Conservation (phyloP, 768 basidiomycete genomes). For the Hypholoma sublateritium region DNA sequence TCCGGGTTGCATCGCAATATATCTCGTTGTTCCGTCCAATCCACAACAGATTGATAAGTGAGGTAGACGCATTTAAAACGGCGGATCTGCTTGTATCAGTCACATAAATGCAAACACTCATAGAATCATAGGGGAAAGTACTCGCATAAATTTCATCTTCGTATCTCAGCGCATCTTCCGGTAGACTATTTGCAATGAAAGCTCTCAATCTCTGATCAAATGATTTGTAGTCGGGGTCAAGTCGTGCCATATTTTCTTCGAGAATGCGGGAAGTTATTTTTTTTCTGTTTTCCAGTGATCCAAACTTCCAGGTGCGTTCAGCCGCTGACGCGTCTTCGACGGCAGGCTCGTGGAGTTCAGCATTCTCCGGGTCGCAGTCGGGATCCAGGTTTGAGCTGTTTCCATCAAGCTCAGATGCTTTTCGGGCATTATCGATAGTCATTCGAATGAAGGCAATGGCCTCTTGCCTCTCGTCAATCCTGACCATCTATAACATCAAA, state of each 20-base stretch:
- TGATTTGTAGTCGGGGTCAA: conserved; percentile 4
- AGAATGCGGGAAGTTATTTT: conserved; percentile 1
- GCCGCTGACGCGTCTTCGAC: too few relatives aligned
- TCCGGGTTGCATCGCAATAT: conserved; percentile 25
- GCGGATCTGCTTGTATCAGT: conserved; percentile 14
- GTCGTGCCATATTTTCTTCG: not conserved
- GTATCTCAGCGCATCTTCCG: conserved; percentile 13
- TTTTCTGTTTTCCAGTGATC: conserved; percentile 9
- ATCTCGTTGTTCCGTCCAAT: conserved; percentile 23
- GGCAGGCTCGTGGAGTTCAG: not conserved
- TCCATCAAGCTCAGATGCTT: not conserved
- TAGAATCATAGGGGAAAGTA: not conserved
- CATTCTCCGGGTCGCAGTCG: not conserved
- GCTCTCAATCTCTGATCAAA: conserved; percentile 11
- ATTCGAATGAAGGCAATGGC: conserved; percentile 26
- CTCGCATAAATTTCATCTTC: conserved; percentile 18
- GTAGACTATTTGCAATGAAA: conserved; percentile 11
- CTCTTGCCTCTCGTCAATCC: conserved; percentile 27
- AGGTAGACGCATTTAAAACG: conserved; percentile 21
- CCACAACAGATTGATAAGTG: conserved; percentile 23
- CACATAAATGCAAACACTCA: not conserved
- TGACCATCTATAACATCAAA: conserved; percentile 13
- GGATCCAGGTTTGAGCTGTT: not conserved
- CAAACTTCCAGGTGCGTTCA: conserved; percentile 7
- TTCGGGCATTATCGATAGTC: conserved; percentile 20